phyloP scores from a whole-genome alignment of 768 basidiomycete genomes.

The Suillus lakei region DNA sequence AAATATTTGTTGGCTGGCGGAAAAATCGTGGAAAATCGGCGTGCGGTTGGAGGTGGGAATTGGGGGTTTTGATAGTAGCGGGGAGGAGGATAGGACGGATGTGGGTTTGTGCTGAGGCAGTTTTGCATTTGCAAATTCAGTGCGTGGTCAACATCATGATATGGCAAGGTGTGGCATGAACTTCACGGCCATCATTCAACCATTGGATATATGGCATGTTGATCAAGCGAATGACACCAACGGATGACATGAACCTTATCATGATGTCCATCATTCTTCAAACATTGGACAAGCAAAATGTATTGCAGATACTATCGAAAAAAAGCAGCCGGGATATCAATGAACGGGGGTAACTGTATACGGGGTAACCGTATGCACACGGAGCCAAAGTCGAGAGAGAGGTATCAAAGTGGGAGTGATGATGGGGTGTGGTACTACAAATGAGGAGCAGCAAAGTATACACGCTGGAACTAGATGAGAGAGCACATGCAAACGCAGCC shows the following conservation, averaged over 20 bases:
- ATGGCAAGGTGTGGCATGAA: no score
- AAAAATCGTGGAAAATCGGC: neutral
- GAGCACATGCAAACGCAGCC: slow-evolving; percentile 41
- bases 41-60: no score
- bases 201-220: neutral
- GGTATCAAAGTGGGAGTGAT: slow-evolving; percentile 40
- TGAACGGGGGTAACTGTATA: slow-evolving; percentile 39
- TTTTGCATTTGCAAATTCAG: neutral
- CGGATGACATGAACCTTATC: no score
- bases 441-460: slow-evolving; percentile 40
- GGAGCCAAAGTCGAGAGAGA: slow-evolving; percentile 22
- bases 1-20: slow-evolving; percentile 1
- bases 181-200: neutral
- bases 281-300: slow-evolving; percentile 10
- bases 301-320: slow-evolving; percentile 21
- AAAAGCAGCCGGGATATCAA: slow-evolving; percentile 34
- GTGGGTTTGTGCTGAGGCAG: neutral
- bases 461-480: slow-evolving; percentile 39
- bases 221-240: neutral
- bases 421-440: slow-evolving; percentile 41
- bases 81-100: slow-evolving; percentile 9
- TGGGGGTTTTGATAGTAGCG: no score
- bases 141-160: no score
- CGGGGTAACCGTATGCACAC: slow-evolving; percentile 43
- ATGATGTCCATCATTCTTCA: neutral